A percentile compares a stretch with the other conserved stretches of the same genome.
phyloP scores from a whole-genome alignment of 441 rosid genomes.

The Eruca vesicaria region DNA sequence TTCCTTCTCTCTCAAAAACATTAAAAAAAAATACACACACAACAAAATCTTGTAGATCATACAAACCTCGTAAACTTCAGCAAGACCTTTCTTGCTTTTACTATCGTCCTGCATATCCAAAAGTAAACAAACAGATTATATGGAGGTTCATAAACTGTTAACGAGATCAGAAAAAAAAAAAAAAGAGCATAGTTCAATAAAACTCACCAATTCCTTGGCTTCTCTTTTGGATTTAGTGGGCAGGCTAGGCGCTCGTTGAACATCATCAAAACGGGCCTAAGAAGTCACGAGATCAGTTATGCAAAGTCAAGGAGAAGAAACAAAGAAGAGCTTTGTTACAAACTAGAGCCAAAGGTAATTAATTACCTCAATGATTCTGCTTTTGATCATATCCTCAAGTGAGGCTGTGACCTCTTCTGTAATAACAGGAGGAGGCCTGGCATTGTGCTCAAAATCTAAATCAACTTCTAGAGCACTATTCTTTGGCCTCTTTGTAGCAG shows the following conservation, averaged over 20 bases:
- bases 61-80: slow-evolving; percentile 93
- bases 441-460: slow-evolving; percentile 94
- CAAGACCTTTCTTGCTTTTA: slow-evolving; percentile 92
- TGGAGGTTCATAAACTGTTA: background rate
- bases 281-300: slow-evolving; percentile 27
- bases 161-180: background rate
- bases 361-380: slow-evolving; percentile 71
- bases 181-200: background rate
- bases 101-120: slow-evolving; percentile 69
- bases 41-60: slow-evolving; percentile 2
- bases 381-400: slow-evolving; percentile 81
- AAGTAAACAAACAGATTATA: slow-evolving; percentile 10
- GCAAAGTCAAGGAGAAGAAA: background rate
- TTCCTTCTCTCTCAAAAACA: background rate
- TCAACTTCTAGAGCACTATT: slow-evolving; percentile 96
- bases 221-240: slow-evolving; percentile 67
- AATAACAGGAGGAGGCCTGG: slow-evolving; percentile 88
- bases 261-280: slow-evolving; percentile 79
- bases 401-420: slow-evolving; percentile 95
- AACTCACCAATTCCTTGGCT: slow-evolving; percentile 67
- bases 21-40: background rate
- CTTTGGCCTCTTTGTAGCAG: slow-evolving; percentile 84
- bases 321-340: background rate
- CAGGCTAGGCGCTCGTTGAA: slow-evolving; percentile 53
- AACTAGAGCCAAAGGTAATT: background rate